These are phyloP conservation scores for Mycena pura DNA, from an alignment of 768 basidiomycete genomes.

Conservation along the genomic window DNA sequence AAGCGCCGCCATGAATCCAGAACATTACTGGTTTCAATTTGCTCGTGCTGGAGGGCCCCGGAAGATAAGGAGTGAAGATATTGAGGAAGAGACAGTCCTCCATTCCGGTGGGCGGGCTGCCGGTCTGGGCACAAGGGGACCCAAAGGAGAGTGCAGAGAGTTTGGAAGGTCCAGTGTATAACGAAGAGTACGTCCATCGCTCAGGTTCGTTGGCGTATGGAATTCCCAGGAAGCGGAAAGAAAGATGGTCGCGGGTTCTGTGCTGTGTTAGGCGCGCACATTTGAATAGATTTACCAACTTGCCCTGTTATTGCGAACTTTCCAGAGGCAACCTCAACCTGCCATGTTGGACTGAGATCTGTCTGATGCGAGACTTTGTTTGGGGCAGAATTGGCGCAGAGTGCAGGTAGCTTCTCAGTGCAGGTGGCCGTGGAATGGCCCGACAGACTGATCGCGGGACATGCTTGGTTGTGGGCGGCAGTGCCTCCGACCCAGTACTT, in stretches of 20 bases:
- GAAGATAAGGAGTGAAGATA: conserved; percentile 49
- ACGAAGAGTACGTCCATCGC: conserved; percentile 51
- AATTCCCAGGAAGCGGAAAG: conserved; percentile 60
- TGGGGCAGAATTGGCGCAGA: conserved; percentile 27
- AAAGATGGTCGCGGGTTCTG: conserved; percentile 48
- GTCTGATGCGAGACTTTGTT: conserved; percentile 21
- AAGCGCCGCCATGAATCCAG: conserved; percentile 60
- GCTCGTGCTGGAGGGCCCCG: conserved; percentile 22
- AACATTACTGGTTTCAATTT: conserved; percentile 51
- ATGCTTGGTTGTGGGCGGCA: conserved; percentile 4
- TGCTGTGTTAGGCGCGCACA: too few relatives aligned
- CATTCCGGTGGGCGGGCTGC: conserved; percentile 28
- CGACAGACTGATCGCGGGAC: conserved; percentile 7
- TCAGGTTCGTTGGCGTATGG: conserved; percentile 53
- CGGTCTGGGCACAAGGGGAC: conserved; percentile 38
- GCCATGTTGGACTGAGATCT: conserved; percentile 25
- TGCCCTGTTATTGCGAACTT: conserved; percentile 21
- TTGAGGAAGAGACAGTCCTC: conserved; percentile 59
- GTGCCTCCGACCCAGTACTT: conserved; percentile 24
- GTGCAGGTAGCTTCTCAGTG: conserved; percentile 11
- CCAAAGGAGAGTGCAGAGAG: conserved; percentile 42
- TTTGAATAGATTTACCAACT: neutral
- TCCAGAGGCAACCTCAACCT: conserved; percentile 15
- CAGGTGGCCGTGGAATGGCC: conserved; percentile 17
- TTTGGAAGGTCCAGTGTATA: conserved; percentile 32